Evolutionary conservation across 257 asterid genomes (phyloP), one percentile per base, ranked within the genome.

Genomic region (Forsythia viridissima): DNA sequence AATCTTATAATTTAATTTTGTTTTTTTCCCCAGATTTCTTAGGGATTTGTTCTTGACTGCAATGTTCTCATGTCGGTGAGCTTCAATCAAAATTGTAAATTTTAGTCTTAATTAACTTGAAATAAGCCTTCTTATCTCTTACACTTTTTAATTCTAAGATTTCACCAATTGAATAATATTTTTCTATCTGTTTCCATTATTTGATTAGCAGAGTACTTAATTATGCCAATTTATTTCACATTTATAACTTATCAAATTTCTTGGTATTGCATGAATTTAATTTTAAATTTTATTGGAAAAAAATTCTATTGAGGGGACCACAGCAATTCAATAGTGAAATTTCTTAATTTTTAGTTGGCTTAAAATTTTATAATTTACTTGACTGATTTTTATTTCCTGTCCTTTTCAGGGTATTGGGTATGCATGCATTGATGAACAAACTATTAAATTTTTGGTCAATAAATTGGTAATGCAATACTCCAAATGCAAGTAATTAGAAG

Each of bases 381-480:
- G 41, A 73, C 65, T 65, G 42, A 75, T 21, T 70, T 63, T 43
- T 36, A 4, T 77, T 70, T 61, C 69, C 42, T 66, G 78, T 78
- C 21, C 61, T 73, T 70, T 70, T 76, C 89, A 88, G 94, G 79
- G 74, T 82, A 73, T 70, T 80, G 85, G 59, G 84, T 70, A 89
- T 89, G 89, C 81, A 71, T 74, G 66, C 76, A 15, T 65, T 90
- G 82, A 81, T 88, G 90, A 78, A 80, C 80, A 79, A 80, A 82
- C 85, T 83, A 72, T 82, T 79, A 78, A 74, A 70, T n/a, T 65
- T 44, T 77, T 86, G 82, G 61, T 59, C 82, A 41, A 70, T 73
- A 81, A 73, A 76, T 84, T 81, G 88, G 92, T 88, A 76, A 91
- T 91, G 98, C 96, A 94, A 86, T 86, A n/a, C 96, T 55, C 82